These are phyloP conservation scores for Aegilops umbellulata DNA, from an alignment of 176 grass and related monocot genomes.

Conservation along the genomic window DNA sequence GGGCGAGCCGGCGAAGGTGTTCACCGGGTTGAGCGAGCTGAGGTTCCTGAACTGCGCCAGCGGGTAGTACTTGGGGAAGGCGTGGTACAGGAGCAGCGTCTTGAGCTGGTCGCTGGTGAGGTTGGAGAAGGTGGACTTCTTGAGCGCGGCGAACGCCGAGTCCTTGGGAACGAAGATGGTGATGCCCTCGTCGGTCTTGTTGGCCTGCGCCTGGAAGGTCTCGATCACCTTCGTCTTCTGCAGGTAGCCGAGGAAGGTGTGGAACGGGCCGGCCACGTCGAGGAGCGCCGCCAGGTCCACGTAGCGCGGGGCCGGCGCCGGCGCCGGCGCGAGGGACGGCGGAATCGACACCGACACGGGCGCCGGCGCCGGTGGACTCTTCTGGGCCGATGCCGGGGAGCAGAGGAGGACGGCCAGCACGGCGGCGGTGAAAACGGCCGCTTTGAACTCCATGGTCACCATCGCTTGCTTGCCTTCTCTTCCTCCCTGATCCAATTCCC, in stretches of 20 bases:
- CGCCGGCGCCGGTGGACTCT: conserved; percentile 31
- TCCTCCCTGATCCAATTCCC: conserved; percentile 22
- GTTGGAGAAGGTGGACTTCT: conserved; percentile 74
- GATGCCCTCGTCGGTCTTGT: conserved; percentile 72
- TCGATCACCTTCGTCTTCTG: conserved; percentile 75
- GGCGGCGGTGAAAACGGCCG: conserved; percentile 17
- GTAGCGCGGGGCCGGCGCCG: conserved; percentile 58
- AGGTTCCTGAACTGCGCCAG: conserved; percentile 81
- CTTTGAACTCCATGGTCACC: conserved; percentile 41
- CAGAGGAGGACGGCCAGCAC: conserved; percentile 33
- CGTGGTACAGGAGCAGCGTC: conserved; percentile 81
- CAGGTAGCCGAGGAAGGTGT: conserved; percentile 84
- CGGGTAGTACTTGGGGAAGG: conserved; percentile 75
- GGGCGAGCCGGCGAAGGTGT: conserved; percentile 70
- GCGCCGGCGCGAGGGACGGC: conserved; percentile 57
- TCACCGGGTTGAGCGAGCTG: conserved; percentile 70
- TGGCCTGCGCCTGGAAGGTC: conserved; percentile 84
- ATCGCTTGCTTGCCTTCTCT: not conserved
- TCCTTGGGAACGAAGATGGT: conserved; percentile 86
- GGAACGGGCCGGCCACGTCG: conserved; percentile 70
- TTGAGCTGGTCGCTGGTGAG: conserved; percentile 83
- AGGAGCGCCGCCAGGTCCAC: conserved; percentile 77
- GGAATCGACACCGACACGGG: conserved; percentile 28
- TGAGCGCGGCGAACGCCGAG: conserved; percentile 70
- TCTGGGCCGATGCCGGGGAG: conserved; percentile 48